Evolutionary conservation across 306 rosid genomes (phyloP), one percentile per base, ranked within the genome.

Genomic region (Luffa acutangula): DNA sequence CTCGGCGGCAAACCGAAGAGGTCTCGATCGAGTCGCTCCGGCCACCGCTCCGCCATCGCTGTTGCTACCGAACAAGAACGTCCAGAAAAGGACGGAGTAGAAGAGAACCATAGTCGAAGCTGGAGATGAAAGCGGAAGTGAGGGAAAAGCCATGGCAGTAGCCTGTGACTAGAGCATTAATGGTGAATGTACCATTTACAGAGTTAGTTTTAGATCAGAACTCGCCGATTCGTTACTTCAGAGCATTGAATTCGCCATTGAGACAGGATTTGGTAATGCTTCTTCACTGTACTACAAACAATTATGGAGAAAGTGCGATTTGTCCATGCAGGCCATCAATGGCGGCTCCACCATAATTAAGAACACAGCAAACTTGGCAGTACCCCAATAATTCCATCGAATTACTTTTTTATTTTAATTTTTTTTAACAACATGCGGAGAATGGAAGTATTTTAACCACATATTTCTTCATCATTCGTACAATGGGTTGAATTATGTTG

Each of bases 301-400:
- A 21, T 48, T 13, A 31, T 72, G 77, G 59, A 48, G 77, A 9
- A 72, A 72, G 77, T 72, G 77, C 42, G 77, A 12, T 48, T 7
- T 72, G 77, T 25, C 43, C 58, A 72, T 72, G 77, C 77, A 72
- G 31, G 43, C 25, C 58, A 48, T 48, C n/a, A 48, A 25, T 49
- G 60, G 78, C 7, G 78, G 78, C 15, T 73, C 78, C 78, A 49
- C 78, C 43, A 73, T 73, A 12, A 20, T 69, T 43, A 14, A 36
- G 20, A 46, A 43, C 4, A 2, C 42, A 33, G 3, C 37, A 33
- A 33, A 62, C 11, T 25, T 12, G 18, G 41, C 46, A 4, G 8
- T 43, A 8, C 52, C 15, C 51, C 75, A 67, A 67, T 67, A 18
- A 67, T 67, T 34, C 12, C 4, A 64, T 31, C 17, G 17, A 60